Conservation (phyloP, 1,284 basidiomycete species). For the Malassezia vespertilionis region DNA sequence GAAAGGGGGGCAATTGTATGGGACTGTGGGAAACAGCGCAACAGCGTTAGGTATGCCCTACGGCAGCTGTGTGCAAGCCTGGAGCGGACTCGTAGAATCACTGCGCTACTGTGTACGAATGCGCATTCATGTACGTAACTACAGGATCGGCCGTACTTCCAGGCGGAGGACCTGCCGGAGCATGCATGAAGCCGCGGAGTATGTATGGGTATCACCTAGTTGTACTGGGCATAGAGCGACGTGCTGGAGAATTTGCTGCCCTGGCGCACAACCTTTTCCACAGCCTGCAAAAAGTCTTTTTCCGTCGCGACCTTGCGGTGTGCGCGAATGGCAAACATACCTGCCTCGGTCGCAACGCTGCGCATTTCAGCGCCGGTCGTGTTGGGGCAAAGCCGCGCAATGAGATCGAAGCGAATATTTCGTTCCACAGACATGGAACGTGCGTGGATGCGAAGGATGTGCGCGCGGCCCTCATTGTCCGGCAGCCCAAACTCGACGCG, state of each 20-base stretch:
- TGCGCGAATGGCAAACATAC: constrained; percentile 98
- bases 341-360: constrained; percentile 92
- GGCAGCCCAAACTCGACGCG: constrained; percentile 91
- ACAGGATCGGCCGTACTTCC: too few relatives aligned
- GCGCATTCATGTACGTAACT: too few relatives aligned
- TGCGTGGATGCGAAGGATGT: constrained; percentile 93
- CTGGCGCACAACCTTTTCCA: constrained; percentile 95
- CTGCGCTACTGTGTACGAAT: too few relatives aligned
- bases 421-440: constrained; percentile 91
- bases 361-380: constrained; percentile 94
- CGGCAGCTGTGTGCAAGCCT: too few relatives aligned
- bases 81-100: too few relatives aligned
- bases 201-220: constrained; percentile 7
- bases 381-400: constrained; percentile 91
- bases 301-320: constrained; percentile 94
- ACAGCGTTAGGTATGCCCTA: too few relatives aligned
- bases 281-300: constrained; percentile 91
- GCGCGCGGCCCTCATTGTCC: constrained; percentile 88
- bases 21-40: too few relatives aligned
- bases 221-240: constrained; percentile 36
- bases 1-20: too few relatives aligned
- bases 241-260: constrained; percentile 81
- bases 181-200: background rate
- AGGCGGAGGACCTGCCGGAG: too few relatives aligned
- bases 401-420: constrained; percentile 93